Base-by-base conservation (phyloP, 768 basidiomycete species). In the Suillus clintonianus region DNA sequence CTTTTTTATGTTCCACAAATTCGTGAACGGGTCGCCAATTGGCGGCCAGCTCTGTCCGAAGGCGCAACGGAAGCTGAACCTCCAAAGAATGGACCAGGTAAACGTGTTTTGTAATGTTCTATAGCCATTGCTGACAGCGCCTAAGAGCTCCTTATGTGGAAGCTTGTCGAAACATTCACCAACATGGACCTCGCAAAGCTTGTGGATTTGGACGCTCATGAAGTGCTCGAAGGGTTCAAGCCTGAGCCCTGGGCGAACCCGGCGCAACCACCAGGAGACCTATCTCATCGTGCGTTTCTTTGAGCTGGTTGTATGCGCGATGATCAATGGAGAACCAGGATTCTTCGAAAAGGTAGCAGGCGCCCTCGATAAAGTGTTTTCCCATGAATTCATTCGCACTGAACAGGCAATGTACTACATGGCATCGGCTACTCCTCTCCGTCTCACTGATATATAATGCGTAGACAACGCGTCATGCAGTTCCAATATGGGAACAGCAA, bases 1-100 rank as follows among this genome's bases (percentile, higher is more conserved):
- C 68, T 93, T 4, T 91, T 84, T 70, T 85, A 83, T 64, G 81
- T 93, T 5, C 91, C 91, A 2, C 91, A 92, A 81, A 83, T 92
- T 50, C 81, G 89, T 30, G 68, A 76, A 53, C 74, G 74, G 5
- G 71, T 81, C 56, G 74, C 82, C 2, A 65, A 63, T 14, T 83
- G 80, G 80, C 68, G 77, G 41, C 76, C 78, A 39, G 62, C 66
- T 8, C 59, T 71, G 2, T 62, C 68, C 2, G 43, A 62, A 30
- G 64, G 66, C 19, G 64, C 62, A 24, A 61, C 65, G 19, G 74
- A 73, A 17, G 64, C 63, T 5, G 59, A 56, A 27, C 72, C 71
- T 0, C 80, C 79, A 11, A 72, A 66, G 8, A 70, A 60, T 53
- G 80, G 75, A n/a, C 67, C 72, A 65, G 78, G 81, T 84, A 63